phyloP scores from a whole-genome alignment of 345 rosid genomes.

The Populus davidiana region DNA sequence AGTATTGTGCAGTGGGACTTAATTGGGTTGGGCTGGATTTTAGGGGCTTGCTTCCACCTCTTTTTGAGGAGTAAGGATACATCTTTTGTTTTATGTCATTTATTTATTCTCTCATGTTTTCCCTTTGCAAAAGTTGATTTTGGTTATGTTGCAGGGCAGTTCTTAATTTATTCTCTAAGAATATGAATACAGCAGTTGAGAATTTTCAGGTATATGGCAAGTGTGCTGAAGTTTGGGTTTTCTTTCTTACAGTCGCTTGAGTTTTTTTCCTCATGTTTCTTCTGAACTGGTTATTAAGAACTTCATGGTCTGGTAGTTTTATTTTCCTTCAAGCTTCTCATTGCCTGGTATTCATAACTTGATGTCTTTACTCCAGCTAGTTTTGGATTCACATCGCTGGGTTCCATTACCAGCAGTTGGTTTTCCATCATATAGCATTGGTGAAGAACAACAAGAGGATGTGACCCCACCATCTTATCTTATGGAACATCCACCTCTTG shows the following conservation, averaged over 20 bases:
- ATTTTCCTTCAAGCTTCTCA: conserved; percentile 7
- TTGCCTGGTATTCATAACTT: conserved; percentile 22
- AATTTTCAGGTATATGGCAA: conserved; percentile 72
- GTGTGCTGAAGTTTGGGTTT: not conserved
- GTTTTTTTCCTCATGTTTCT: not conserved
- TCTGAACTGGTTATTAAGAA: not conserved
- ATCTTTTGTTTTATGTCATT: not conserved
- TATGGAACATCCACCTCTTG: conserved; percentile 99
- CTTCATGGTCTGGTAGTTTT: not conserved
- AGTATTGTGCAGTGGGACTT: conserved; percentile 98
- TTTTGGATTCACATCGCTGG: conserved; percentile 97
- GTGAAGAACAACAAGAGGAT: conserved; percentile 76
- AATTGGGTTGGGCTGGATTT: conserved; percentile 95
- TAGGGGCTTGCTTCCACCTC: conserved; percentile 91
- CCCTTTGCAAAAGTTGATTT: conserved; percentile 9
- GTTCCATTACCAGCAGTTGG: conserved; percentile 91
- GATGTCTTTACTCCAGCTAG: conserved; percentile 60
- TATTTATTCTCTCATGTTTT: not conserved
- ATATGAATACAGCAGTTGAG: conserved; percentile 74
- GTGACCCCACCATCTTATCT: conserved; percentile 88
- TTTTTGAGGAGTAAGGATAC: conserved; percentile 76
- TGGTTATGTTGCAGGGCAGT: conserved; percentile 64
- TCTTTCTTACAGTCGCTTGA: conserved; percentile 2
- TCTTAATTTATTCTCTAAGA: conserved; percentile 82
- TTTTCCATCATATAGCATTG: conserved; percentile 54